Base-by-base conservation (phyloP, 768 basidiomycete genomes). In the Roridomyces roridus region DNA sequence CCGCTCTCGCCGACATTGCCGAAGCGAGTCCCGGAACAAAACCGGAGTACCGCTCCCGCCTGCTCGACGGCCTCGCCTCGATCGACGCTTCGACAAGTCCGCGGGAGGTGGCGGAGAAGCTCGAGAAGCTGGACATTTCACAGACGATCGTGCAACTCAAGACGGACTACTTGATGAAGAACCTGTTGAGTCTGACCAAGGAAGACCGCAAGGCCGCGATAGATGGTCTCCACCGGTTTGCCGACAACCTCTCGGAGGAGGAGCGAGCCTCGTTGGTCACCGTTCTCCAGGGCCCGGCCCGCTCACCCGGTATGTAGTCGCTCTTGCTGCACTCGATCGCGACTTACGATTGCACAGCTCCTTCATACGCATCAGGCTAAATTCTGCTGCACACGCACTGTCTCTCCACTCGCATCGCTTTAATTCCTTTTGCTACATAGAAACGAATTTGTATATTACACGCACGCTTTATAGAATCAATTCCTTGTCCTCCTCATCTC, bases 141-240 rank as follows among this genome's bases (percentile, higher is more conserved):
- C 74, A 81, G 46, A 85, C 88, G 0, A 52, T 89, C 49, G 74
- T 81, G 14, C 83, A 89, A 65, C 77, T 94, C 48, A 87, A 82
- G 66, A 81, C 86, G 18, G 90, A 93, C 61, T 77, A 88, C 63
- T 78, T 95, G 34, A 71, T 86, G 58, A 81, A 84, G 45, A 80
- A 82, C 50, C 77, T 95, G 74, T 73, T 91, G 23, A 82, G 85
- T 14, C 75, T 89, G 59, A 81, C 86, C 12, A 85, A 87, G 59
- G 86, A 87, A 63, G 90, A 95, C 69, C 83, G 86, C 45, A 91
- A 91, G 73, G 87, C 86, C 9, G 85, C 89, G 1, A 70, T 95
- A 57, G 86, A 88, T 57, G 87, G 91, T 31, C 81, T 95, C 55
- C 71, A 85, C 46, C 86, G 87, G 45, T 75, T 94, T 11, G 83